Conservation (phyloP, 2,329 filamentous ascomycete genomes). For the Penicillium sp. region DNA sequence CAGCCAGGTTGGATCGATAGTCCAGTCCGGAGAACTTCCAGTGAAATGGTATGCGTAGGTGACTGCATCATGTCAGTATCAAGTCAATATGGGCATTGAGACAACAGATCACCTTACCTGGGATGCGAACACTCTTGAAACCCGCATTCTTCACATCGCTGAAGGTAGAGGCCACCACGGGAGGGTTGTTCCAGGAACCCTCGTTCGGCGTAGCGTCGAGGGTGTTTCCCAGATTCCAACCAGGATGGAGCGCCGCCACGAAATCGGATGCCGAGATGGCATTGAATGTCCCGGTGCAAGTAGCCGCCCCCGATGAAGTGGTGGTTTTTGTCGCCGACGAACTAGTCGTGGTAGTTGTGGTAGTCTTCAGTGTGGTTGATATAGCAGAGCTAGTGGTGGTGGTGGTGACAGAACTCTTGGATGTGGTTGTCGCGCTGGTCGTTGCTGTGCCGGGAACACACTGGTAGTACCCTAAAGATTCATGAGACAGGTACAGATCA, state of each 20-base stretch:
- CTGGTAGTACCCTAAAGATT: constrained; percentile 16
- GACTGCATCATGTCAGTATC: constrained; percentile 38
- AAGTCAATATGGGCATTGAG: not conserved
- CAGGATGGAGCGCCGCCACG: constrained; percentile 54
- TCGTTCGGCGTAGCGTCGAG: constrained; percentile 60
- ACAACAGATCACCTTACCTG: constrained; percentile 28
- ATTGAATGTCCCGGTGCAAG: constrained; percentile 48
- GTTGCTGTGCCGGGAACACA: constrained; percentile 18
- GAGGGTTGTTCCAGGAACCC: constrained; percentile 61
- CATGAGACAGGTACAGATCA: not conserved
- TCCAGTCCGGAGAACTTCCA: constrained; percentile 55
- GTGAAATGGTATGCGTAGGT: constrained; percentile 62
- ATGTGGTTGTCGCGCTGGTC: constrained; percentile 3
- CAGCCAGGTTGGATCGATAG: constrained; percentile 57
- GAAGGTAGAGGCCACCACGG: constrained; percentile 54
- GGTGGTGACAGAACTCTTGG: constrained; percentile 1
- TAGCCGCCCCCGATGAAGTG: constrained; percentile 6
- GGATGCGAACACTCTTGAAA: constrained; percentile 61
- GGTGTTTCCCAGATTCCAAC: constrained; percentile 65
- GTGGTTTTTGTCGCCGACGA: constrained; percentile 1
- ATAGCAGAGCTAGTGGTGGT: constrained; percentile 2
- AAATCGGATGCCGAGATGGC: constrained; percentile 51
- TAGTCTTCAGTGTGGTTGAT: constrained; percentile 16
- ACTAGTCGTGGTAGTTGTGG: not conserved
- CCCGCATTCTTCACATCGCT: constrained; percentile 55